Base-by-base conservation (phyloP, 2,329 filamentous ascomycete species). In the Aspergillus brasiliensis region DNA sequence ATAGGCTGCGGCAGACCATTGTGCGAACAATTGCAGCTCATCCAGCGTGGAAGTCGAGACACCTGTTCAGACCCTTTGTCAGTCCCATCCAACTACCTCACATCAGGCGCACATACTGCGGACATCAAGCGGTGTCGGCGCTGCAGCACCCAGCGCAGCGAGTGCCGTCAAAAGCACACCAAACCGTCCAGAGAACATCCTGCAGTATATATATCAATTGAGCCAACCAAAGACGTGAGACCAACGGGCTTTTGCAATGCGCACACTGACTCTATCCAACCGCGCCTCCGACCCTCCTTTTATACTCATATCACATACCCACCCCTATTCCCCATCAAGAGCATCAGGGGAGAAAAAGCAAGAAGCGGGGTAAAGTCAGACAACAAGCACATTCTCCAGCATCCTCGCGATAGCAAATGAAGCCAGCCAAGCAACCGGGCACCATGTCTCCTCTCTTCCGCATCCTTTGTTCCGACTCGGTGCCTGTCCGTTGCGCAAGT, bases 1-100 rank as follows among this genome's bases (percentile, higher is more conserved):
- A 69, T 85, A 85, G 19, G 82, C 75, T 3, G 83, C 83, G 2
- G 82, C 82, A 2, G 82, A 77, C 67, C 82, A 85, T 60, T 85
- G 78, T 42, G 80, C 78, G 68, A 80, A 83, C 62, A 83, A 73
- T 2, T 73, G 71, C 7, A 84, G 71, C 44, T 80, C 70, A 15
- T 72, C 66, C 38, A 83, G 69, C 8, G 80, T 62, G 19, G 69
- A 69, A n/a, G 73, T 52, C 0, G 78, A 77, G 31, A 83, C 75
- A 48, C 70, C 77, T 78, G n/a, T 59, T 17, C 27, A 34, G 2
- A 25, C 8, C 31, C 31, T 34, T 34, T 3, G n/a, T 46, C 27
- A 59, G 51, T 38, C 28, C 54, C 8, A 49, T n/a, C 15, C 46
- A 56, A 13, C 21, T 21, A 38, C 7, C 2, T 31, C 6, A 31